Conservation (phyloP, 768 basidiomycete genomes). For the Russula virescens region DNA sequence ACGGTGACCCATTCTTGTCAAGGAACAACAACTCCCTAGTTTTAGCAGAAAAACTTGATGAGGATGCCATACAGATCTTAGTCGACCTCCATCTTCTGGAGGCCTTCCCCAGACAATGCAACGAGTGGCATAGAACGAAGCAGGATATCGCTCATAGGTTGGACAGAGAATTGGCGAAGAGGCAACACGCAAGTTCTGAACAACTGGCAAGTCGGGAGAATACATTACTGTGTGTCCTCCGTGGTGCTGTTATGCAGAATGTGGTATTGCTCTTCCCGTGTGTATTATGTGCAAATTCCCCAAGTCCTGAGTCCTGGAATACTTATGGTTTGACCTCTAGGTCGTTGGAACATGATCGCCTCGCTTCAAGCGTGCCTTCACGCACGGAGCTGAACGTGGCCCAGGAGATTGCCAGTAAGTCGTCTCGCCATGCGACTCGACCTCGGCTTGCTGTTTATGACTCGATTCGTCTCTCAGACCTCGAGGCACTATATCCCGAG, state of each 20-base stretch:
- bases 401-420: not conserved
- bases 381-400: not conserved
- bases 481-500: not conserved
- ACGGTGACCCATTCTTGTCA: not conserved
- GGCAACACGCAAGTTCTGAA: not conserved
- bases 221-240: not conserved
- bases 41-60: not conserved
- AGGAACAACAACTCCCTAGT: not conserved
- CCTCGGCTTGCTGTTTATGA: not conserved
- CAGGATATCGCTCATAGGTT: not conserved
- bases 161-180: not conserved
- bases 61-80: not conserved
- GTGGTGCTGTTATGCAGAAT: not conserved
- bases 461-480: not conserved
- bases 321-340: not conserved
- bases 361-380: not conserved
- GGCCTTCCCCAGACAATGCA: not conserved
- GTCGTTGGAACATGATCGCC: not conserved
- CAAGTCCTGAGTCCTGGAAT: not conserved
- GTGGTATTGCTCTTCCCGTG: conserved; percentile 1
- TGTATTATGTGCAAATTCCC: not conserved
- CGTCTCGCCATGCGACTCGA: not conserved
- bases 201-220: not conserved
- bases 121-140: not conserved
- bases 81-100: not conserved